Conservation (phyloP, 1,284 basidiomycete genomes). For the Entoloma clypeatum region DNA sequence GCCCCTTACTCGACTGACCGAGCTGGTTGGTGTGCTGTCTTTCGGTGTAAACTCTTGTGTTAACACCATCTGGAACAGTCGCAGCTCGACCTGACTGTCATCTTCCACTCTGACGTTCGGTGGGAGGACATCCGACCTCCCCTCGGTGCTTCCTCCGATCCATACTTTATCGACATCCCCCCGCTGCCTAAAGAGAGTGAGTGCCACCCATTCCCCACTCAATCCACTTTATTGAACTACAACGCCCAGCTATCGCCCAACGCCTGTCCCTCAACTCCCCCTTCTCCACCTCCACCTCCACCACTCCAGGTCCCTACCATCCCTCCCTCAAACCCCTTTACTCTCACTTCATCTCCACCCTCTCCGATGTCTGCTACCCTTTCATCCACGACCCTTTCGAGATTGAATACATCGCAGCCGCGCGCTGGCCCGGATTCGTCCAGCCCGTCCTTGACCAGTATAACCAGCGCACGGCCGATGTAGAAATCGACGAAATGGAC, state of each 20-base stretch:
- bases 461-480: slow-evolving; percentile 15
- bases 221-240: slow-evolving; percentile 16
- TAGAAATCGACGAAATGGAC: slow-evolving; percentile 20
- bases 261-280: slow-evolving; percentile 34
- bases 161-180: slow-evolving; percentile 66
- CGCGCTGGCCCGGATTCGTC: slow-evolving; percentile 78
- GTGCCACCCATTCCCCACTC: slow-evolving; percentile 14
- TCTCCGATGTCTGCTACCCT: slow-evolving; percentile 62
- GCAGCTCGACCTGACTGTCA: slow-evolving; percentile 45
- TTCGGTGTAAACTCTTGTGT: background rate
- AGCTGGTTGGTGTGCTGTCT: slow-evolving; percentile 60
- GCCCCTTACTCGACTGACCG: slow-evolving; percentile 67
- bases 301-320: slow-evolving; percentile 45
- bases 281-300: slow-evolving; percentile 20
- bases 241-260: slow-evolving; percentile 33
- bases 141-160: slow-evolving; percentile 70
- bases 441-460: slow-evolving; percentile 61
- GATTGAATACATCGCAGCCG: slow-evolving; percentile 70
- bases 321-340: slow-evolving; percentile 58
- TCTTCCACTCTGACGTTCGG: slow-evolving; percentile 64
- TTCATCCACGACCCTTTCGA: slow-evolving; percentile 69
- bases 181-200: slow-evolving; percentile 60
- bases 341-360: slow-evolving; percentile 58
- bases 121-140: slow-evolving; percentile 77
- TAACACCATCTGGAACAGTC: slow-evolving; percentile 25